Evolutionary conservation across 2,329 filamentous ascomycete species (phyloP).

Genomic region (Sporothrix schenckii): DNA sequence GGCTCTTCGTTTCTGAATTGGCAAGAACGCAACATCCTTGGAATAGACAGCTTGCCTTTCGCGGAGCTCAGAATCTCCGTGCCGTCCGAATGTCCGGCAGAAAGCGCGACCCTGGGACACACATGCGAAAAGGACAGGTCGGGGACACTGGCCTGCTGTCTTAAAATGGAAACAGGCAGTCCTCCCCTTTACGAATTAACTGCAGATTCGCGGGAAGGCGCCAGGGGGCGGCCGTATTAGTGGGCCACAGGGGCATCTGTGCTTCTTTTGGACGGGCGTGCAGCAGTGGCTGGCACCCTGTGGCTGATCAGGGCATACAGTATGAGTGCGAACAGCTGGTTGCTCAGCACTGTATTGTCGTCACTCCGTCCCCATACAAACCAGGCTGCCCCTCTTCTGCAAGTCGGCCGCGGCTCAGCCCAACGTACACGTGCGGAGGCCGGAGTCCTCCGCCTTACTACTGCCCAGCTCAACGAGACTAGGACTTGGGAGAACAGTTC

Average conservation of each 20-base stretch:
- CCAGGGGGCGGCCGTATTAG: background rate
- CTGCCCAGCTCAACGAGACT: background rate
- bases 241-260: background rate
- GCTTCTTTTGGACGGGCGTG: background rate
- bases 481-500: constrained; percentile 22
- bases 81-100: constrained; percentile 23
- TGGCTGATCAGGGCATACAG: constrained; percentile 21
- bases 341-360: constrained; percentile 8
- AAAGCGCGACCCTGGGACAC: constrained; percentile 7
- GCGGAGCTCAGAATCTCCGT: background rate
- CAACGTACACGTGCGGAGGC: constrained; percentile 22
- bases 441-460: constrained; percentile 26
- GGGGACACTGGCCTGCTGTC: no score
- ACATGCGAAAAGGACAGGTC: constrained; percentile 26
- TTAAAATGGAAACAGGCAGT: no score
- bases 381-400: constrained; percentile 7
- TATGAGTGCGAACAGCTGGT: background rate
- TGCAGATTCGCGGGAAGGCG: background rate
- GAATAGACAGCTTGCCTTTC: constrained; percentile 19
- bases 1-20: background rate
- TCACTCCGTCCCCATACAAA: background rate
- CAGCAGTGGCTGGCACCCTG: constrained; percentile 13
- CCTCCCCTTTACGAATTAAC: no score
- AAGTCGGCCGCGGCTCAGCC: constrained; percentile 20
- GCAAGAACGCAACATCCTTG: background rate